Evolutionary conservation across 768 basidiomycete species (phyloP).

Genomic region (Ramaria sp.): DNA sequence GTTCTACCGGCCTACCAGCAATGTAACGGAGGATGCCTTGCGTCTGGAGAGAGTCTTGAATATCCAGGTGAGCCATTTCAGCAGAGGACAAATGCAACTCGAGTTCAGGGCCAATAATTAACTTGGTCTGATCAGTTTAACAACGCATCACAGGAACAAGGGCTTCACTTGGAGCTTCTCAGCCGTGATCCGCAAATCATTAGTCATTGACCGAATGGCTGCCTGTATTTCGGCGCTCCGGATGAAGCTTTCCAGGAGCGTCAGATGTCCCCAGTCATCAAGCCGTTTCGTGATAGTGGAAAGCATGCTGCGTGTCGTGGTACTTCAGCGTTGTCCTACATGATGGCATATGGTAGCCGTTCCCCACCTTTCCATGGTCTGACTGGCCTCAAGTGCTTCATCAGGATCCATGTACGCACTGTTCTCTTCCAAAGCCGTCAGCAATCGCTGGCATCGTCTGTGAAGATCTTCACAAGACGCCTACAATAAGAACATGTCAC

Average conservation of each 20-base stretch:
- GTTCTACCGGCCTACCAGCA: background rate
- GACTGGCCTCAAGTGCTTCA: background rate
- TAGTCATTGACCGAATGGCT: background rate
- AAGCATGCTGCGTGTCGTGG: background rate
- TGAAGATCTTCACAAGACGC: conserved; percentile 1
- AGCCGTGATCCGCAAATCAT: background rate
- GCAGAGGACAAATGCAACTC: background rate
- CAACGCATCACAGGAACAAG: background rate
- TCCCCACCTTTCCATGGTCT: background rate
- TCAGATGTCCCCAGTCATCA: conserved; percentile 1
- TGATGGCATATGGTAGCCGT: background rate
- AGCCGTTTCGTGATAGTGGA: background rate
- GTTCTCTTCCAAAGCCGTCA: background rate
- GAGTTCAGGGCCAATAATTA: background rate
- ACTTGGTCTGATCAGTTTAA: background rate
- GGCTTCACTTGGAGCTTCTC: background rate
- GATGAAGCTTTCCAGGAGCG: background rate
- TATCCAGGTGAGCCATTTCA: background rate
- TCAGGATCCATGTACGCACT: background rate
- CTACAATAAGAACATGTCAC: background rate
- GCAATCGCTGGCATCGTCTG: background rate
- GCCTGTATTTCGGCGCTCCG: background rate
- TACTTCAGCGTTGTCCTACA: background rate
- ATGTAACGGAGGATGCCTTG: background rate
- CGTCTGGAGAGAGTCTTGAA: background rate